A percentile compares a stretch with the other conserved stretches of the same genome.
Conservation (phyloP, 129 eudicot genomes). For the Flaveria robusta region DNA sequence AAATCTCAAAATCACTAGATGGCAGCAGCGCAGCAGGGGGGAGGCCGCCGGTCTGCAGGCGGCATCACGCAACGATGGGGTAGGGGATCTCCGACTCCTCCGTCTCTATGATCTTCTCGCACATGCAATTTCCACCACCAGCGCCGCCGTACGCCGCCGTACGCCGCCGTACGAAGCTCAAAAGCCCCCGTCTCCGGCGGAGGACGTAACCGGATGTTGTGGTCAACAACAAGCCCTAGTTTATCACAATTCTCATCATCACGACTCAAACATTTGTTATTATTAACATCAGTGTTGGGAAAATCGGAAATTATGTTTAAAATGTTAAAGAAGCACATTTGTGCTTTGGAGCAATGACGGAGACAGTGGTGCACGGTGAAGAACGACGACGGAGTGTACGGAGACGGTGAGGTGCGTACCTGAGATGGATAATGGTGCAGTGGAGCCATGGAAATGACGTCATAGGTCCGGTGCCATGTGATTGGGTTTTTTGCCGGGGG, state of each 20-base stretch:
- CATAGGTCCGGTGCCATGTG: constrained; percentile 28
- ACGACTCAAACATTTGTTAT: background rate
- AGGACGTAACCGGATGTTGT: constrained; percentile 31
- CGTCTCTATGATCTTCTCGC: background rate
- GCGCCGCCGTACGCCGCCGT: background rate
- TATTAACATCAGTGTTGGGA: constrained; percentile 17
- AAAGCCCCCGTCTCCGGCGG: constrained; percentile 11
- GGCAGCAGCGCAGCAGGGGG: too few relatives aligned
- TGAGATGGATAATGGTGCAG: constrained; percentile 19
- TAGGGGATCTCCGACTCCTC: too few relatives aligned
- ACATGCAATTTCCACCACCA: constrained; percentile 17
- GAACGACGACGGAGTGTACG: background rate
- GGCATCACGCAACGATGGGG: too few relatives aligned
- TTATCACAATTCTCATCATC: constrained; percentile 16
- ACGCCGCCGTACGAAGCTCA: background rate
- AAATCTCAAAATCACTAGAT: too few relatives aligned
- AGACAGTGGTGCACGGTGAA: constrained; percentile 24
- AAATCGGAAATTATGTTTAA: constrained; percentile 41
- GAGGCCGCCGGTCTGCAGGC: too few relatives aligned
- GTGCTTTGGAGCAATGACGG: constrained; percentile 47
- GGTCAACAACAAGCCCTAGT: constrained; percentile 30
- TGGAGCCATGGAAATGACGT: constrained; percentile 40
- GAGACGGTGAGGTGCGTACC: background rate
- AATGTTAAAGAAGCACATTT: constrained; percentile 47
- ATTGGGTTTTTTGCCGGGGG: background rate